Evolutionary conservation across 2,329 filamentous ascomycete species (phyloP).

Genomic region (Huntiella savannae): DNA sequence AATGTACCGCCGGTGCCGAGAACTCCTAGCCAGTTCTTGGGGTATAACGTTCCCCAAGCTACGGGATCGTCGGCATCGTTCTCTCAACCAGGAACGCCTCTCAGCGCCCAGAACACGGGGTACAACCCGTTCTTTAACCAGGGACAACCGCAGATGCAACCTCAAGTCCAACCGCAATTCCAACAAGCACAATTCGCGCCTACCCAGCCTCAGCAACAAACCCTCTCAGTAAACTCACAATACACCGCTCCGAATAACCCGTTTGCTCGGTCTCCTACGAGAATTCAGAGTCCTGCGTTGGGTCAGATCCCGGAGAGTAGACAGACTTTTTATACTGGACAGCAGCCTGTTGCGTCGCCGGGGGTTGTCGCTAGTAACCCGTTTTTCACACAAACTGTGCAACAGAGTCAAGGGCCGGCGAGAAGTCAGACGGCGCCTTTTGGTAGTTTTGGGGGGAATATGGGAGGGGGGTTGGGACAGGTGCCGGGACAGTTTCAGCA

Average conservation of each 20-base stretch:
- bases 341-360: constrained; percentile 6
- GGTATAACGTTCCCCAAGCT: constrained; percentile 12
- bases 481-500: constrained; percentile 1
- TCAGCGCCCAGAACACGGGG: constrained; percentile 8
- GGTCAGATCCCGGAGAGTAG: constrained; percentile 34
- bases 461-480: too few relatives aligned
- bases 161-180: neutral
- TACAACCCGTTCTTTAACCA: constrained; percentile 9
- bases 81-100: constrained; percentile 7
- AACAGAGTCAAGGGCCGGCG: too few relatives aligned
- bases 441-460: too few relatives aligned
- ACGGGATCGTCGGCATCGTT: constrained; percentile 11
- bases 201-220: constrained; percentile 16
- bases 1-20: constrained; percentile 51
- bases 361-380: constrained; percentile 16
- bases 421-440: too few relatives aligned
- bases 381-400: constrained; percentile 17
- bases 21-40: constrained; percentile 32
- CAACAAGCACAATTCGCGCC: constrained; percentile 10
- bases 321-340: constrained; percentile 21
- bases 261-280: constrained; percentile 29
- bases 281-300: constrained; percentile 29
- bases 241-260: constrained; percentile 26
- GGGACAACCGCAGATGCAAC: constrained; percentile 21
- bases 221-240: constrained; percentile 23